Conservation (phyloP, 495 filamentous ascomycete species). For the Sphaerosporella brunnea region DNA sequence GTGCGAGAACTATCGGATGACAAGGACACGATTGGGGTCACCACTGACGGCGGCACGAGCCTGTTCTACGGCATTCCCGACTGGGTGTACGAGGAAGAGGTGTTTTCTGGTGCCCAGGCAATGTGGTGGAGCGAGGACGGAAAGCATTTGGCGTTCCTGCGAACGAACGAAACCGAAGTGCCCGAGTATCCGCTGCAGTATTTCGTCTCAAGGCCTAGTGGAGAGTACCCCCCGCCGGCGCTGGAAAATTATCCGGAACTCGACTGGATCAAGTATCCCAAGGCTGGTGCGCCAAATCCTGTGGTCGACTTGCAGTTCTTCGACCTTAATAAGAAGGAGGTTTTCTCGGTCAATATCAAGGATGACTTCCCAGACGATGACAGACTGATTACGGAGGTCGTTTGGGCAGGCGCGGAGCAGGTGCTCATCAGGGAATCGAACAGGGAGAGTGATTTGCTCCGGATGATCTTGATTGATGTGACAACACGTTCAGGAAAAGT, state of each 20-base stretch:
- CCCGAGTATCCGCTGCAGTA: constrained; percentile 91
- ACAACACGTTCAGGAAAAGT: constrained; percentile 53
- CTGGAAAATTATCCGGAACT: constrained; percentile 84
- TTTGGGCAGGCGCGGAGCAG: constrained; percentile 67
- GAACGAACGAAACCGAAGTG: constrained; percentile 80
- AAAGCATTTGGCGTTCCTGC: constrained; percentile 71
- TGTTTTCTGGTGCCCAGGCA: constrained; percentile 59
- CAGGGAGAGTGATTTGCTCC: constrained; percentile 76
- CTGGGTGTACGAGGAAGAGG: constrained; percentile 98
- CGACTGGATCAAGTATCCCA: constrained; percentile 87
- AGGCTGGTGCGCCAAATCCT: constrained; percentile 85
- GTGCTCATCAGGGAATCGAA: constrained; percentile 83
- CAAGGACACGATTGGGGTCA: constrained; percentile 46
- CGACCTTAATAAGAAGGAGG: constrained; percentile 59
- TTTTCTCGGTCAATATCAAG: constrained; percentile 59
- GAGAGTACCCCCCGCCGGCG: constrained; percentile 47
- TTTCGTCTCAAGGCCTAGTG: constrained; percentile 74
- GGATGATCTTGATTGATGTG: constrained; percentile 76
- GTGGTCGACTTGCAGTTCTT: constrained; percentile 76
- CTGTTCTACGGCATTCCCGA: constrained; percentile 95
- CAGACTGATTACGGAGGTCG: constrained; percentile 76
- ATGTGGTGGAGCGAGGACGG: constrained; percentile 92
- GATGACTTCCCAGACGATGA: constrained; percentile 65
- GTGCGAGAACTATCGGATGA: constrained; percentile 48
- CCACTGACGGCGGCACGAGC: constrained; percentile 65